Conservation (phyloP, 192 early-diverging fungal species). For the Entomortierella lignicola region DNA sequence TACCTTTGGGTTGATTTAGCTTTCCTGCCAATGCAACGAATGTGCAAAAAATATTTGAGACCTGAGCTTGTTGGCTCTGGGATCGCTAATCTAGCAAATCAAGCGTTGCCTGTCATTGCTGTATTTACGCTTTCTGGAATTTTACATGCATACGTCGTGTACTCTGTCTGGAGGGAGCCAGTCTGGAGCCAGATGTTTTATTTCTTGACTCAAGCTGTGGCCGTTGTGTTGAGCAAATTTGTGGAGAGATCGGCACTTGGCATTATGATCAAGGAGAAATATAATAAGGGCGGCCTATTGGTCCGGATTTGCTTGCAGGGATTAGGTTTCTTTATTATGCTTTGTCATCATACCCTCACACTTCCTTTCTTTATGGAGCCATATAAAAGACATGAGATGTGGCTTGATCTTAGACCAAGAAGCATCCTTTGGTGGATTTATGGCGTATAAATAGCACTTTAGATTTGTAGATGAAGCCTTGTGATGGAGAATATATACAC, state of each 20-base stretch:
- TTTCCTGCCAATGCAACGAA: conserved; percentile 24
- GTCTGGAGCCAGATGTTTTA: conserved; percentile 40
- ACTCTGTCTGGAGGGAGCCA: conserved; percentile 24
- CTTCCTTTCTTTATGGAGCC: conserved; percentile 37
- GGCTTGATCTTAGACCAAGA: conserved; percentile 18
- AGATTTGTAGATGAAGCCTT: no score
- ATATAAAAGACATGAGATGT: conserved; percentile 24
- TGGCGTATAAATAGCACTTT: not conserved
- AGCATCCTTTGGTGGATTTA: conserved; percentile 32
- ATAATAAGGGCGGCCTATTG: not conserved
- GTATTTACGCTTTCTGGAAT: conserved; percentile 35
- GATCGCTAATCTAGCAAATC: not conserved
- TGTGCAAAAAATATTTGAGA: not conserved
- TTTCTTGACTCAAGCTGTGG: conserved; percentile 33
- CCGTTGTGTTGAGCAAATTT: conserved; percentile 21
- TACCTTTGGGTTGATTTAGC: conserved; percentile 49
- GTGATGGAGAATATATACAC: no score
- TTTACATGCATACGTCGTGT: conserved; percentile 32
- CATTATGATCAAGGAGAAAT: not conserved
- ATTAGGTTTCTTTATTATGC: conserved; percentile 7
- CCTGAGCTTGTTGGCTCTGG: conserved; percentile 10
- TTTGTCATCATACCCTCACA: conserved; percentile 9
- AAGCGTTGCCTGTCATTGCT: conserved; percentile 16
- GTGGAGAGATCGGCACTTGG: conserved; percentile 9
- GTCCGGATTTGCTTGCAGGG: not conserved